Percentiles rank a stretch among this genome's conserved stretches.
Conservation (phyloP, 345 rosid genomes). For the Populus deltoides region DNA sequence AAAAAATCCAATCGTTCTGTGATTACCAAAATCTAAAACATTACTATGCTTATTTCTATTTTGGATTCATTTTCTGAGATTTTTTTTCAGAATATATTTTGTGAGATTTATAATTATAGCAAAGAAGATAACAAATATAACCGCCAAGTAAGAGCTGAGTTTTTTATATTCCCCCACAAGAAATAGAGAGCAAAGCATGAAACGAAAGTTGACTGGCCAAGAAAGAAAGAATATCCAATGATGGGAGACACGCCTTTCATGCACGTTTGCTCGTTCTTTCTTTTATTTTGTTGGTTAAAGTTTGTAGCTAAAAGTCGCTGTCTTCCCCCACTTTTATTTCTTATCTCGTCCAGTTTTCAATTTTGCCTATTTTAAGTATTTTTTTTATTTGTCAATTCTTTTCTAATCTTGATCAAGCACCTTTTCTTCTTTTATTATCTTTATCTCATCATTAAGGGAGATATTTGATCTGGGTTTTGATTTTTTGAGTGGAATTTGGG, state of each 20-base stretch:
- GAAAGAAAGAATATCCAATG: background rate
- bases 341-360: background rate
- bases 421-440: background rate
- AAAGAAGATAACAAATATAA: background rate
- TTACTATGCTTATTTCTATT: too few species aligned
- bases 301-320: constrained; percentile 8
- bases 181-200: background rate
- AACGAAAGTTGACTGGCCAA: background rate
- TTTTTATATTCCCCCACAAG: background rate
- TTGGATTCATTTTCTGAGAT: too few species aligned
- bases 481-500: background rate
- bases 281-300: background rate
- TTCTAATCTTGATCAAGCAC: background rate
- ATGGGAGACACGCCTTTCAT: constrained; percentile 14
- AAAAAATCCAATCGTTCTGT: too few species aligned
- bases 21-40: too few species aligned
- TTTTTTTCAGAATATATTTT: too few species aligned
- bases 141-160: background rate
- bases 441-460: background rate
- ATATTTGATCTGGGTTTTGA: constrained; percentile 17
- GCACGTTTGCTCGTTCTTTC: background rate
- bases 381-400: background rate
- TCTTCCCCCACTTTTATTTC: background rate
- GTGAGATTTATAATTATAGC: background rate
- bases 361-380: background rate